Base-by-base conservation (phyloP, 352 stramenopile species). In the Globisporangium echinulatum region DNA sequence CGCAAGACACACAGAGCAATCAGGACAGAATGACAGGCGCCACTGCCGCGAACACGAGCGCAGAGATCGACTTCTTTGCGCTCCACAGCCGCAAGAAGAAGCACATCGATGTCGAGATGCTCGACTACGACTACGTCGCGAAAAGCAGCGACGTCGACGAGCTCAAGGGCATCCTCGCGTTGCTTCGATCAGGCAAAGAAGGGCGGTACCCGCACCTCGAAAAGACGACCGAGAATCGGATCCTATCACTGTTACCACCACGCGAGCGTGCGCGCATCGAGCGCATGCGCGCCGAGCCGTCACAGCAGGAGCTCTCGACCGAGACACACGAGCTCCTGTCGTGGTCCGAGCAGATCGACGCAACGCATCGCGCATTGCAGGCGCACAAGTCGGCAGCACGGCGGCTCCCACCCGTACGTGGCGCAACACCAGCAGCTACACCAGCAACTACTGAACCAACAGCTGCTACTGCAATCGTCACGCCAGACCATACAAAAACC, bases 71-170 rank as follows among this genome's bases (percentile, higher is more conserved):
- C 63, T 91, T 77, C 65, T 93, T 91, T 67, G 80, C 74, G 54
- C 72, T 93, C 19, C 77, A 93, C 56, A 88, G 66, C 51, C 79
- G 81, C 63, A 88, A 85, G 66, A 74, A 67, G 54, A 84, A 80
- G 58, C 61, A 75, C 7, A 79, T 96, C 43, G 73, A 86, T 25
- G 75, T 96, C 59, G 84, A 95, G 40, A 94, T 95, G 77, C 72
- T 98, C 40, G 94, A 98, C 77, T 98, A 97, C 56, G 71, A 61
- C 36, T 97, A 95, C 69, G 88, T 98, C 17, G 74, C 83, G 38
- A 82, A 84, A 49, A 96, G 90, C 70, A 56, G 59, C 9, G 79
- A 97, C 67, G 17, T 92, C 42, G 73, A 95, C 37, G 77, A 96
- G 64, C 75, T 98, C 25, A 89, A 92, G 54, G 83, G 83, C 37